Conservation (phyloP, 75 land plant species). For the Isoetes taiwanensis region DNA sequence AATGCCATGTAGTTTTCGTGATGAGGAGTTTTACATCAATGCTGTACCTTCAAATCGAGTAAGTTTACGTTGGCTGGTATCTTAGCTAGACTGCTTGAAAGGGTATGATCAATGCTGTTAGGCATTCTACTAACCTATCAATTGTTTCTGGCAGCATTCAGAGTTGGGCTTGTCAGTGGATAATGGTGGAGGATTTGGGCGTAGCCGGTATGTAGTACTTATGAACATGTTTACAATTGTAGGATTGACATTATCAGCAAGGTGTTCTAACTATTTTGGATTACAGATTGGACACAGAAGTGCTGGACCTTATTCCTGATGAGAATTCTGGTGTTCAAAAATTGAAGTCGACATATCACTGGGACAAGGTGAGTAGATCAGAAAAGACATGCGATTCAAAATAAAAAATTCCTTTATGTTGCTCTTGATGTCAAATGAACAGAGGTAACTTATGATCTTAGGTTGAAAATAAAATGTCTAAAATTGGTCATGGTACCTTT, state of each 20-base stretch:
- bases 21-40: conserved; percentile 81
- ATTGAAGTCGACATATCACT: conserved; percentile 70
- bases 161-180: conserved; percentile 75
- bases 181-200: conserved; percentile 40
- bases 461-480: too few species aligned
- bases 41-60: conserved; percentile 75
- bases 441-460: too few species aligned
- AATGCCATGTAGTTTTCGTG: conserved; percentile 46
- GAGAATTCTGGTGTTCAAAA: conserved; percentile 59
- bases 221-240: neutral
- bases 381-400: too few species aligned
- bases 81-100: neutral
- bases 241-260: neutral
- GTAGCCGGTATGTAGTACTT: conserved; percentile 39
- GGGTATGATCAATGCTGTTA: neutral
- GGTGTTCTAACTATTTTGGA: neutral
- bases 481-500: neutral
- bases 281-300: conserved; percentile 82
- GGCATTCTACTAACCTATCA: neutral
- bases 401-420: too few species aligned
- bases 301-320: conserved; percentile 94
- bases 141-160: conserved; percentile 39
- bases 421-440: too few species aligned
- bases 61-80: conserved; percentile 5
- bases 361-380: conserved; percentile 69